Base-by-base conservation (phyloP, 768 basidiomycete species). In the Gelatoporia subvermispora region DNA sequence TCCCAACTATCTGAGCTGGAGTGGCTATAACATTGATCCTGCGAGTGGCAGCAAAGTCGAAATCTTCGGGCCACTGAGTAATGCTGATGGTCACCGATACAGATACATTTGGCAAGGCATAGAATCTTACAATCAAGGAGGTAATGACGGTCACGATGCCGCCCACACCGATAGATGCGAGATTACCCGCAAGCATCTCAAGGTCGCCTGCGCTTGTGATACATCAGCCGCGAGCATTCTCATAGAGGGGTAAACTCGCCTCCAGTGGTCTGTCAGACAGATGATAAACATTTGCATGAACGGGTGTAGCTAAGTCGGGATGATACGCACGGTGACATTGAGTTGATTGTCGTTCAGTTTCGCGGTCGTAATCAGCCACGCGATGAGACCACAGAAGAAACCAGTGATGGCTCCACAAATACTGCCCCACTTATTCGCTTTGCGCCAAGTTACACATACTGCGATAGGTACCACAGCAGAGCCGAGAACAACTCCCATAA, bases 381-480 rank as follows among this genome's bases (percentile, higher is more conserved):
- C 85, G 41, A 82, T 73, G 34, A 95, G 56, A 15, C 85, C 92
- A 10, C 75, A 73, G 23, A 66, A 67, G 60, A 93, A 83, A 0
- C 93, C 93, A 34, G 67, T 60, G 31, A 92, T 52, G 0, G 90
- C 69, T 3, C 88, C 94, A n/a, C 64, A 68, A 45, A 93, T 77
- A 61, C 89, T 91, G 8, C 89, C 94, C 68, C 76, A 78, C 61
- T 86, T 88, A 69, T 91, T 96, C 20, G 91, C 88, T 60, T 82
- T 85, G 49, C 70, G 76, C 89, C 91, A 93, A 2, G 88, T 85
- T 47, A 94, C 80, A 55, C 82, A 87, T 18, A 92, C 71, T 0
- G 92, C 93, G 54, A 94, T 89, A 1, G 91, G 90, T 3, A 85
- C 85, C 43, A 95, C 93, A 3, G 78, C 91, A 2, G 84, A 86